Evolutionary conservation across 768 basidiomycete genomes (phyloP).

Genomic region (Termitomyces sp.): DNA sequence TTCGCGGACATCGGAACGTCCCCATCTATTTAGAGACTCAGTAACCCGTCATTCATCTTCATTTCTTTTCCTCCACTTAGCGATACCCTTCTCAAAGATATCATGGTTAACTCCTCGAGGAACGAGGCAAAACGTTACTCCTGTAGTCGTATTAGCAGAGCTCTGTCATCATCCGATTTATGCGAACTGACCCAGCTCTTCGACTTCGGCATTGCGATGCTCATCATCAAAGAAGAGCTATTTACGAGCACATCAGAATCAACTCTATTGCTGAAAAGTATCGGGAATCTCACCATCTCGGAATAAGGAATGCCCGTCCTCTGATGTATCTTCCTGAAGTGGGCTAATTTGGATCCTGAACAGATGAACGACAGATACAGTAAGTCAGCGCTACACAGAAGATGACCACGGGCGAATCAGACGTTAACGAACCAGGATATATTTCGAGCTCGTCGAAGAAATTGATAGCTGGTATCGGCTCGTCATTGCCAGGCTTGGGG

Average conservation of each 20-base stretch:
- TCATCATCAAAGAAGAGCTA: conserved; percentile 78
- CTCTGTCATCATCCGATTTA: not conserved
- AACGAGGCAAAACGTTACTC: conserved; percentile 83
- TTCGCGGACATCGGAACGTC: not conserved
- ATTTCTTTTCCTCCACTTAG: conserved; percentile 61
- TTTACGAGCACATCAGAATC: not conserved
- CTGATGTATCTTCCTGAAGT: conserved; percentile 73
- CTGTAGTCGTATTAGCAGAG: conserved; percentile 31
- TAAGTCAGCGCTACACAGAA: not conserved
- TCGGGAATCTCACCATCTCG: conserved; percentile 57
- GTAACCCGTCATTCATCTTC: conserved; percentile 15
- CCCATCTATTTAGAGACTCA: not conserved
- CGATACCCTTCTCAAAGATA: conserved; percentile 71
- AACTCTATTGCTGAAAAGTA: not conserved
- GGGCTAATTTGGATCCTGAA: conserved; percentile 74
- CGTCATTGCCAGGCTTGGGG: conserved; percentile 26
- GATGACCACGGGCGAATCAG: not conserved
- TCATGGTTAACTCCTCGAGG: conserved; percentile 54
- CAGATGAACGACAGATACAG: too few relatives aligned
- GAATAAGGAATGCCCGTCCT: conserved; percentile 76
- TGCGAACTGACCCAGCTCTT: conserved; percentile 45
- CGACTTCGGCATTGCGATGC: conserved; percentile 59
- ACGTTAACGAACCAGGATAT: conserved; percentile 53
- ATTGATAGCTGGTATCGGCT: conserved; percentile 46
- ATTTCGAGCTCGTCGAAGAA: conserved; percentile 76